A percentile compares a stretch with the other conserved stretches of the same genome.
phyloP scores from a whole-genome alignment of 805 yeast genomes.

The Barnettozyma populi region DNA sequence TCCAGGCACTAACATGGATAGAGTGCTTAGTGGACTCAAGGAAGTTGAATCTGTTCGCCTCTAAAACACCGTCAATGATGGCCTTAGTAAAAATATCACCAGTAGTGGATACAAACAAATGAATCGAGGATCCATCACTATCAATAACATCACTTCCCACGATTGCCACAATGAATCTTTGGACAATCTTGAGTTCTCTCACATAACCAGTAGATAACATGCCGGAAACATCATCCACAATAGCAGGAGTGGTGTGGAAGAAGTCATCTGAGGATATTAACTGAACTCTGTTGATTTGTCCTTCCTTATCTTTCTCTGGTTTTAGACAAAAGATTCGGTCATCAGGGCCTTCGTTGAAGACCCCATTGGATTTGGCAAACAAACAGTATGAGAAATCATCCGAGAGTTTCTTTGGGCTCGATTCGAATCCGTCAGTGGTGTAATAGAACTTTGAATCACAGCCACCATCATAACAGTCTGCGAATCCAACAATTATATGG shows the following conservation, averaged over 20 bases:
- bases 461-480: constrained; percentile 15
- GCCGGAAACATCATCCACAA: constrained; percentile 28
- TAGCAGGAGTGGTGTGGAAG: constrained; percentile 31
- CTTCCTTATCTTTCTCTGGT: constrained; percentile 34
- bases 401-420: constrained; percentile 23
- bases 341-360: constrained; percentile 24
- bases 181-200: constrained; percentile 28
- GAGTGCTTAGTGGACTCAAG: constrained; percentile 36
- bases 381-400: constrained; percentile 28
- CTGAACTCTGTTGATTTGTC: constrained; percentile 27
- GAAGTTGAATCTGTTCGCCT: constrained; percentile 22
- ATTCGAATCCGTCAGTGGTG: constrained; percentile 43
- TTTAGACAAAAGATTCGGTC: constrained; percentile 38
- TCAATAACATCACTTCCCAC: constrained; percentile 20
- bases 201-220: constrained; percentile 26
- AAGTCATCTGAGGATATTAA: constrained; percentile 37
- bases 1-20: constrained; percentile 33
- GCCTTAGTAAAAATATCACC: constrained; percentile 29
- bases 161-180: constrained; percentile 30
- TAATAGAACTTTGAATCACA: constrained; percentile 36
- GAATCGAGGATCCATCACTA: constrained; percentile 19
- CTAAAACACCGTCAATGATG: constrained; percentile 25
- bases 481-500: constrained; percentile 32
- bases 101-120: constrained; percentile 29
- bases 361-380: constrained; percentile 25